Percentiles rank a stretch among this genome's conserved stretches.
Conservation (phyloP, 2,329 filamentous ascomycete genomes). For the Phaeophleospora eucalypticola region DNA sequence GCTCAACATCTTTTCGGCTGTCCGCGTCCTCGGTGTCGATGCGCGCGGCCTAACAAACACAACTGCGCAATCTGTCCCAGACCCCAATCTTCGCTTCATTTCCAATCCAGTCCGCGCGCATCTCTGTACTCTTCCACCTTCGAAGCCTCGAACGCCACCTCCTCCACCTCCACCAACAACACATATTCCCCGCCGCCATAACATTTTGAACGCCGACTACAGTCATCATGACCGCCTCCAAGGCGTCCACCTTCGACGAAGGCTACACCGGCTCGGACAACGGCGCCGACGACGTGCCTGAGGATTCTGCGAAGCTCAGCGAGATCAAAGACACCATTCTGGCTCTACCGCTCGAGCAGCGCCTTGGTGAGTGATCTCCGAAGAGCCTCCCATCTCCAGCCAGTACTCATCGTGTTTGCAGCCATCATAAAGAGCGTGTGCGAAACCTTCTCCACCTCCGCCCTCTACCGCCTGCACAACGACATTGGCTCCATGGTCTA, state of each 20-base stretch:
- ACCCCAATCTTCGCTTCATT: neutral
- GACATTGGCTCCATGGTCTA: slow-evolving; percentile 61
- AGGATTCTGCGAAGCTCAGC: neutral
- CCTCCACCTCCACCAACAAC: neutral
- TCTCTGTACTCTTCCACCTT: neutral
- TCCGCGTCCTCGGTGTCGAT: neutral
- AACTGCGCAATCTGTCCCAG: neutral
- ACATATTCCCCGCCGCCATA: neutral
- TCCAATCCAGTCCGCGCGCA: neutral
- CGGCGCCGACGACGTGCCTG: neutral
- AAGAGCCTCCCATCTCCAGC: neutral
- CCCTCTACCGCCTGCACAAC: slow-evolving; percentile 16
- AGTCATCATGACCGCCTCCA: neutral
- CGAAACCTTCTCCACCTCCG: slow-evolving; percentile 15
- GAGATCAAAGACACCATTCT: neutral
- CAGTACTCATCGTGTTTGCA: neutral
- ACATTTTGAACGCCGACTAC: neutral
- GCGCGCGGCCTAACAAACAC: neutral
- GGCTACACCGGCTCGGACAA: neutral
- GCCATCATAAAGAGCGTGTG: slow-evolving; percentile 11
- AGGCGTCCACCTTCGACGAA: neutral
- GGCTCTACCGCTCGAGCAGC: neutral
- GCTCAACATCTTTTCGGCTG: neutral
- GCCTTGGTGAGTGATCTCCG: neutral
- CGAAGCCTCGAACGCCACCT: neutral